Evolutionary conservation across 768 basidiomycete genomes (phyloP).

Genomic region (Pisolithus sp.): DNA sequence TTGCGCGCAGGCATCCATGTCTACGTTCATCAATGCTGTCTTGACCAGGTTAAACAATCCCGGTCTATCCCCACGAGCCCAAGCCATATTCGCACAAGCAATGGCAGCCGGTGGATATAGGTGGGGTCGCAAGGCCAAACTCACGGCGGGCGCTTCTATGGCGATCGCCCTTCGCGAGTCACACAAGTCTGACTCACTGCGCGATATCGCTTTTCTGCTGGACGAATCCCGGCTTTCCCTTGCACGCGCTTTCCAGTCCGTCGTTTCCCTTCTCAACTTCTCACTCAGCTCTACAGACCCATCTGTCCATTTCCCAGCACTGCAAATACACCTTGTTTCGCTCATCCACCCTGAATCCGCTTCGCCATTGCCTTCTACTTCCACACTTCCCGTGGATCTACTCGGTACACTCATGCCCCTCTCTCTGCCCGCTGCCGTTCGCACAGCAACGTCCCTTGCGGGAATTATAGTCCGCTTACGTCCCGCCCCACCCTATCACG

Average conservation of each 20-base stretch:
- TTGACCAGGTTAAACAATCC: constrained; percentile 51
- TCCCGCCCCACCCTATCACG: constrained; percentile 35
- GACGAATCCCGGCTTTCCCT: constrained; percentile 46
- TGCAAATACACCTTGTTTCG: constrained; percentile 48
- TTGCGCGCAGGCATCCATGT: constrained; percentile 49
- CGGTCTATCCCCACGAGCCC: constrained; percentile 60
- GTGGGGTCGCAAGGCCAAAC: constrained; percentile 72
- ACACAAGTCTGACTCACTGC: constrained; percentile 59
- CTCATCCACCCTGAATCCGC: constrained; percentile 27
- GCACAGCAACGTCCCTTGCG: constrained; percentile 41
- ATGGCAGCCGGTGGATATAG: constrained; percentile 52
- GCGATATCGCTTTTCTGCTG: constrained; percentile 63
- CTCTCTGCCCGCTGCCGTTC: constrained; percentile 34
- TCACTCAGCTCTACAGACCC: constrained; percentile 52
- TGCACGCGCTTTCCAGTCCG: constrained; percentile 47
- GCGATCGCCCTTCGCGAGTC: constrained; percentile 68
- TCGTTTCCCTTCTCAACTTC: constrained; percentile 48
- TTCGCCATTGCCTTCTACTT: constrained; percentile 11
- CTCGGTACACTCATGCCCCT: constrained; percentile 33
- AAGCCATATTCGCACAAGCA: constrained; percentile 61
- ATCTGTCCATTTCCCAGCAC: constrained; percentile 47
- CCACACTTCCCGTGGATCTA: constrained; percentile 29
- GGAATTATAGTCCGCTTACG: constrained; percentile 35
- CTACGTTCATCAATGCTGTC: constrained; percentile 55
- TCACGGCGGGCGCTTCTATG: constrained; percentile 62